Conservation (phyloP, 2,329 filamentous ascomycete species). For the Xylariaceae sp. region DNA sequence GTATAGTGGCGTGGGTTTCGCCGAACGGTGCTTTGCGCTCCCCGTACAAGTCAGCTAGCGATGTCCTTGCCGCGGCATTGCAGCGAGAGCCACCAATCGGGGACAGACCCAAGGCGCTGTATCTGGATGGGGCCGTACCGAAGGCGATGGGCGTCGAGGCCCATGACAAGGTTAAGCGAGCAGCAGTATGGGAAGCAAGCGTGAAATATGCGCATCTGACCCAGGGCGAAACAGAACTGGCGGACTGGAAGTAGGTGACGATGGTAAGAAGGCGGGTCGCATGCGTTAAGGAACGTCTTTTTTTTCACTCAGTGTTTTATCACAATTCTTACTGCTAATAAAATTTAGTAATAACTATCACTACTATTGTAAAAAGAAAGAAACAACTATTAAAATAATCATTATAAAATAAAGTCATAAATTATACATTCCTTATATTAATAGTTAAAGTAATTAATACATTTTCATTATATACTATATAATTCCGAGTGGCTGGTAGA, state of each 20-base stretch:
- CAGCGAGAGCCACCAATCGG: conserved; percentile 47
- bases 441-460: too few relatives aligned
- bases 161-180: conserved; percentile 24
- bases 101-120: conserved; percentile 42
- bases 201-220: conserved; percentile 15
- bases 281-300: background rate
- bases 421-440: too few relatives aligned
- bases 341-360: too few relatives aligned
- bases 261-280: background rate
- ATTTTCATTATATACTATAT: too few relatives aligned
- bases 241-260: background rate
- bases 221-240: background rate
- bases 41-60: conserved; percentile 33
- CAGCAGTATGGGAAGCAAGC: conserved; percentile 27
- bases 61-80: conserved; percentile 38
- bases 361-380: too few relatives aligned
- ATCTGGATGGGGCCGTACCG: conserved; percentile 33
- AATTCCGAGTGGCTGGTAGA: too few relatives aligned
- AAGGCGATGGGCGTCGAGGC: conserved; percentile 34
- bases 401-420: too few relatives aligned
- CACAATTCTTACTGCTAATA: too few relatives aligned
- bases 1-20: conserved; percentile 17
- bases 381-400: too few relatives aligned
- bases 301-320: background rate
- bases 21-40: conserved; percentile 3